These are phyloP conservation scores for Gautieria morchelliformis DNA, from an alignment of 768 basidiomycete genomes.

Conservation along the genomic window DNA sequence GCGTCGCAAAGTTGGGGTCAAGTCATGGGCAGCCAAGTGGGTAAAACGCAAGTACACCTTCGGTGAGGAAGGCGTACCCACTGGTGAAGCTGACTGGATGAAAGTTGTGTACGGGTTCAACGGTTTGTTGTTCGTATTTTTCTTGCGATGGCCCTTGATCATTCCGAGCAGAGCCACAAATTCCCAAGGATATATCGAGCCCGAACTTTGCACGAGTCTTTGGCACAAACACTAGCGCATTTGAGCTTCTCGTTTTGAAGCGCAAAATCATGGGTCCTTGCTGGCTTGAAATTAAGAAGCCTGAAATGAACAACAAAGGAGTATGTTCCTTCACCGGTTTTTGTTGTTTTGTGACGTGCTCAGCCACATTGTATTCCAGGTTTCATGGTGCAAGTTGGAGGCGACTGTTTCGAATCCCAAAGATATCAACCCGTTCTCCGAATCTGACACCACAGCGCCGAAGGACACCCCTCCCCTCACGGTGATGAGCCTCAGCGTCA, in stretches of 20 bases:
- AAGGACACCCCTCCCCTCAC: slow-evolving; percentile 84
- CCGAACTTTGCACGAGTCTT: slow-evolving; percentile 83
- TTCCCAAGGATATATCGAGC: slow-evolving; percentile 65
- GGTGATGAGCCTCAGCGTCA: slow-evolving; percentile 77
- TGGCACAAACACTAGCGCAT: slow-evolving; percentile 86
- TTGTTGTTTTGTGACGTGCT: neutral
- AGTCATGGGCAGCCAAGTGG: slow-evolving; percentile 70
- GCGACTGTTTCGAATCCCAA: slow-evolving; percentile 77
- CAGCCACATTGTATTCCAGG: slow-evolving; percentile 32
- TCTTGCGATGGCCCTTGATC: neutral
- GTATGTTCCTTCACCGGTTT: slow-evolving; percentile 34
- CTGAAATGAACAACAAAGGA: slow-evolving; percentile 65
- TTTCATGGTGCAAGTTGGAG: slow-evolving; percentile 97
- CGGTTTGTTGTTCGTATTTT: slow-evolving; percentile 33
- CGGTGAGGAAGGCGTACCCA: slow-evolving; percentile 73
- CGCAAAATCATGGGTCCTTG: slow-evolving; percentile 99
- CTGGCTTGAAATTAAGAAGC: slow-evolving; percentile 82
- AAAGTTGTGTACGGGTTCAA: slow-evolving; percentile 90
- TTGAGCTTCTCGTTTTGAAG: slow-evolving; percentile 88
- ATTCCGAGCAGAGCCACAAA: slow-evolving; percentile 46
- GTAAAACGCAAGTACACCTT: slow-evolving; percentile 91
- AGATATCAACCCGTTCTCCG: slow-evolving; percentile 74
- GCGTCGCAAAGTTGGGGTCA: slow-evolving; percentile 61
- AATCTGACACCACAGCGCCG: slow-evolving; percentile 58
- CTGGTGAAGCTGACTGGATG: slow-evolving; percentile 75